phyloP scores from a whole-genome alignment of 2,329 filamentous ascomycete genomes.

The Didymella pinodella region DNA sequence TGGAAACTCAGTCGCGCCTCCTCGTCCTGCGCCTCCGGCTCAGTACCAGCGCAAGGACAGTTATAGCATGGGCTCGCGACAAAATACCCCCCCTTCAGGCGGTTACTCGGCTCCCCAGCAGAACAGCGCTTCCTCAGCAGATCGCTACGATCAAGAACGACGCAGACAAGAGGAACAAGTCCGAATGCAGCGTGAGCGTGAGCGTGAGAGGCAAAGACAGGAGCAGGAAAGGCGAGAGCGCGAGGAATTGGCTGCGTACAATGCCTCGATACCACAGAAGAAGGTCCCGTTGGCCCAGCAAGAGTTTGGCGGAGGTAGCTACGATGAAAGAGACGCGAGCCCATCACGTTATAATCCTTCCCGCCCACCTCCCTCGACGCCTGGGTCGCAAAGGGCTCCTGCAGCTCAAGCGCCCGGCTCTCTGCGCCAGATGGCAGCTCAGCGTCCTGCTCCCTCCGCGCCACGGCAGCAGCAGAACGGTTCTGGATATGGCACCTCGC shows the following conservation, averaged over 20 bases:
- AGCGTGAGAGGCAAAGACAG: slow-evolving; percentile 51
- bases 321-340: slow-evolving; percentile 55
- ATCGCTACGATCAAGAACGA: slow-evolving; percentile 41
- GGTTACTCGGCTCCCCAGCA: slow-evolving; percentile 40
- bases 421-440: slow-evolving; percentile 67
- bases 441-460: slow-evolving; percentile 82
- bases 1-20: slow-evolving; percentile 58
- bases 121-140: slow-evolving; percentile 46
- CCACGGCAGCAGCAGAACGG: slow-evolving; percentile 57
- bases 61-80: slow-evolving; percentile 46
- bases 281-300: slow-evolving; percentile 85
- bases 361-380: slow-evolving; percentile 82
- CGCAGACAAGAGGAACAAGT: slow-evolving; percentile 54
- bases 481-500: slow-evolving; percentile 36
- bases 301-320: slow-evolving; percentile 76
- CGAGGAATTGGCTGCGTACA: slow-evolving; percentile 85
- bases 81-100: slow-evolving; percentile 42
- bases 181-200: slow-evolving; percentile 42
- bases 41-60: slow-evolving; percentile 56
- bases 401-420: slow-evolving; percentile 61
- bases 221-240: slow-evolving; percentile 59
- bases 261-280: slow-evolving; percentile 84
- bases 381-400: slow-evolving; percentile 54
- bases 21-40: slow-evolving; percentile 56
- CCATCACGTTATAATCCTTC: slow-evolving; percentile 80